These are phyloP conservation scores for Dacryopinax primogenitus DNA, from an alignment of 768 basidiomycete species.

Conservation along the genomic window DNA sequence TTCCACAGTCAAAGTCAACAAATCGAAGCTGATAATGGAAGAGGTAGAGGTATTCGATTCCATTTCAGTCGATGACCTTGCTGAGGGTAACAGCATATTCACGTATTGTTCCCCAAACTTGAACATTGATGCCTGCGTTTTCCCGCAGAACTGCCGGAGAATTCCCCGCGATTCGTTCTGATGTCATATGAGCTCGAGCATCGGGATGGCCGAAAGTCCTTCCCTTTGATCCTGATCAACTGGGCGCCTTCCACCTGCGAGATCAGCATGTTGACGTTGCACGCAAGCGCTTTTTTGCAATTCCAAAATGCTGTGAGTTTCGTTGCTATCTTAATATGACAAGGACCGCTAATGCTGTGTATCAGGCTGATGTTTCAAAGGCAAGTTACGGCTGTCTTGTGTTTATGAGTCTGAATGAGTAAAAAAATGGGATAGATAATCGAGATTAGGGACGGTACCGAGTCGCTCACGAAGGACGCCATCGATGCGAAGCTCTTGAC, in stretches of 20 bases:
- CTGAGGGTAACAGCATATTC: conserved; percentile 48
- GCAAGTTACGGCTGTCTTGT: no score
- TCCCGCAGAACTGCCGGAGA: conserved; percentile 66
- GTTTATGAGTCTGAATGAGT: no score
- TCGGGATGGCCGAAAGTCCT: conserved; percentile 68
- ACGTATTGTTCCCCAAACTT: conserved; percentile 9
- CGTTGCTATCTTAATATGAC: neutral
- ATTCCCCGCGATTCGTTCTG: conserved; percentile 72
- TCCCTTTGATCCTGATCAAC: conserved; percentile 75
- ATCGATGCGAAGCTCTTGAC: conserved; percentile 47
- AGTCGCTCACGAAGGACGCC: conserved; percentile 58
- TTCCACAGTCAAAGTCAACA: conserved; percentile 69
- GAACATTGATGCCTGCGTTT: neutral
- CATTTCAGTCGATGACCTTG: conserved; percentile 69
- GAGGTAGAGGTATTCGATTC: conserved; percentile 68
- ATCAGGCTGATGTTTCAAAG: conserved; percentile 24
- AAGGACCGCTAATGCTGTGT: neutral
- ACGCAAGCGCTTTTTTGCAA: conserved; percentile 66
- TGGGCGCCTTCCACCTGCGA: conserved; percentile 75
- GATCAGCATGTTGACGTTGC: conserved; percentile 59
- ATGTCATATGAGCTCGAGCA: conserved; percentile 73
- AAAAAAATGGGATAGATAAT: no score
- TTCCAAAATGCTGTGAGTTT: conserved; percentile 66
- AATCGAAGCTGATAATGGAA: conserved; percentile 63
- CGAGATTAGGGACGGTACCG: conserved; percentile 69